These are phyloP conservation scores for Mrakia blollopis DNA, from an alignment of 768 basidiomycete genomes.

Conservation along the genomic window DNA sequence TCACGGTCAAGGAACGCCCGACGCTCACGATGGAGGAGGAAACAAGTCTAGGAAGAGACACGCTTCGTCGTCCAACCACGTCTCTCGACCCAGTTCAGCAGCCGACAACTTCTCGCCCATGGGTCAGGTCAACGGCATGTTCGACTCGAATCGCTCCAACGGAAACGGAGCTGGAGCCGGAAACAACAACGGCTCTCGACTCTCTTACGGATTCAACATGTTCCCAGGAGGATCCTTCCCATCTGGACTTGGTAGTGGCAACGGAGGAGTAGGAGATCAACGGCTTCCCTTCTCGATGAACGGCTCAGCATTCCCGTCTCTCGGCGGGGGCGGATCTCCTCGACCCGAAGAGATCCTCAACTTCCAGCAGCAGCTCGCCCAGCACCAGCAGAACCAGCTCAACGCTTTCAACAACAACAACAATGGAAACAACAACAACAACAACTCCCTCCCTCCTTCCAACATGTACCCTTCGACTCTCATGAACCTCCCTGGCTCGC, in stretches of 20 bases:
- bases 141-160: too few relatives aligned
- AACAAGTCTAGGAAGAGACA: neutral
- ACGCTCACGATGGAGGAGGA: neutral
- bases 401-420: neutral
- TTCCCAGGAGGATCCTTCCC: neutral
- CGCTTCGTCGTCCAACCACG: neutral
- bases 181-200: neutral
- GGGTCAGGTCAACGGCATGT: neutral
- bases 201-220: neutral
- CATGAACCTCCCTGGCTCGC: neutral
- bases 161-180: too few relatives aligned
- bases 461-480: neutral
- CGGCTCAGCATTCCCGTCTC: neutral
- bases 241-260: neutral
- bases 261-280: neutral
- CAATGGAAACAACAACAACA: conserved; percentile 14
- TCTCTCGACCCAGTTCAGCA: neutral
- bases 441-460: neutral
- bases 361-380: conserved; percentile 20
- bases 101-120: too few relatives aligned
- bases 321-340: neutral
- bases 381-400: conserved; percentile 25
- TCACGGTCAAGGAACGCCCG: neutral
- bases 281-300: neutral
- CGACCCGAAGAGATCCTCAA: conserved; percentile 19